Conservation (phyloP, 495 filamentous ascomycete species). For the Penicillium manginii region DNA sequence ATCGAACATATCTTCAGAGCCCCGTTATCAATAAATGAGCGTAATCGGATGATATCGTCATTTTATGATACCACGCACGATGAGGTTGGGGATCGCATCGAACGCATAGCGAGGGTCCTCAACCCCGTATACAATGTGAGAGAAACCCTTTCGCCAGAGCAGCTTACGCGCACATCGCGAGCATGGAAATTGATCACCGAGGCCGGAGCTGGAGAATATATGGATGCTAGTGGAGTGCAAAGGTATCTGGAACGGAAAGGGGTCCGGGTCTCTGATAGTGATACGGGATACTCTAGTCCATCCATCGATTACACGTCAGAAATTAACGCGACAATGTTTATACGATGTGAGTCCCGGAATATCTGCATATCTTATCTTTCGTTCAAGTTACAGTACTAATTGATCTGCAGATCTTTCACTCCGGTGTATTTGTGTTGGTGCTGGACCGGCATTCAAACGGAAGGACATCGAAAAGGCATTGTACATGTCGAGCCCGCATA, state of each 20-base stretch:
- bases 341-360: constrained; percentile 27
- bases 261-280: constrained; percentile 17
- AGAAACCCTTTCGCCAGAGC: constrained; percentile 18
- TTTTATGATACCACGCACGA: constrained; percentile 29
- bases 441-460: constrained; percentile 33
- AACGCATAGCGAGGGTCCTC: constrained; percentile 27
- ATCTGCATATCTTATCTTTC: not conserved
- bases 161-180: constrained; percentile 19
- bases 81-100: constrained; percentile 19
- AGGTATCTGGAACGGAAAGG: constrained; percentile 26
- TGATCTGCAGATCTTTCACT: constrained; percentile 22
- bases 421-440: constrained; percentile 32
- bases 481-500: constrained; percentile 24
- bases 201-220: constrained; percentile 25
- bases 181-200: constrained; percentile 31
- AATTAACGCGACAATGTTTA: constrained; percentile 28
- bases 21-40: constrained; percentile 23
- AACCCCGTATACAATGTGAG: constrained; percentile 15
- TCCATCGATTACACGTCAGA: constrained; percentile 15
- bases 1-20: constrained; percentile 30
- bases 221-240: constrained; percentile 39
- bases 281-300: constrained; percentile 14
- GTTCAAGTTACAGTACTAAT: constrained; percentile 20
- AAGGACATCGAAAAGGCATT: constrained; percentile 33
- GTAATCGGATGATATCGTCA: constrained; percentile 24